Evolutionary conservation across 495 filamentous ascomycete species (phyloP).

Genomic region (Aspergillus incahuasiensis): DNA sequence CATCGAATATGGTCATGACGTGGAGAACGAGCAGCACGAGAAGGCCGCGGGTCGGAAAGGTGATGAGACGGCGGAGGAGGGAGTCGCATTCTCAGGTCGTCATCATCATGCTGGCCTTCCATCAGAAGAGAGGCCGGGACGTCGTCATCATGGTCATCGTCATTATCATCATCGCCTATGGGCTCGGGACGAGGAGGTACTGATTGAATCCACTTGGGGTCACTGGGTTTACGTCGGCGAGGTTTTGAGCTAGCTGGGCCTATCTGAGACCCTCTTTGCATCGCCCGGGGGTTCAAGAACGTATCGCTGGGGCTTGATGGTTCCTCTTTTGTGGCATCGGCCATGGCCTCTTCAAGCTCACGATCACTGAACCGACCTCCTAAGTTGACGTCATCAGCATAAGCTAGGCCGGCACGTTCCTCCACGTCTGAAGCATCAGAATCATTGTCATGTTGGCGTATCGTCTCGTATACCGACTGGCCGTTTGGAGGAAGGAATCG

Average conservation of each 20-base stretch:
- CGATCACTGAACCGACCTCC: constrained; percentile 63
- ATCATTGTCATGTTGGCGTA: constrained; percentile 56
- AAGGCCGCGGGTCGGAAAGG: constrained; percentile 22
- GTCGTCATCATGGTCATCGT: constrained; percentile 69
- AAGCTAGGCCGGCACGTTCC: constrained; percentile 58
- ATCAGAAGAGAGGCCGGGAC: constrained; percentile 86
- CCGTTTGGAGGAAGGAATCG: constrained; percentile 62
- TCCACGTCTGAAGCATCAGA: constrained; percentile 60
- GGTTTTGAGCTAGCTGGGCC: constrained; percentile 18
- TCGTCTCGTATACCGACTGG: constrained; percentile 67
- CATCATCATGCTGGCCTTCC: constrained; percentile 50
- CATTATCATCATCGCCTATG: constrained; percentile 85
- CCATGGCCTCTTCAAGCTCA: constrained; percentile 64
- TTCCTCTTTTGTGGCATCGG: constrained; percentile 58
- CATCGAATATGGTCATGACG: constrained; percentile 57
- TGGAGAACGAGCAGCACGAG: constrained; percentile 46
- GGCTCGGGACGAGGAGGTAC: constrained; percentile 38
- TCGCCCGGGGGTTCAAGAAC: constrained; percentile 23
- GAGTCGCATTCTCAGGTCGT: constrained; percentile 31
- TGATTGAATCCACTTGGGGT: constrained; percentile 32
- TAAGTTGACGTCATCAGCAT: constrained; percentile 68
- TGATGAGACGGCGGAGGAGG: constrained; percentile 34
- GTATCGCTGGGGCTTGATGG: constrained; percentile 54
- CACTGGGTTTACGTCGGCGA: constrained; percentile 28
- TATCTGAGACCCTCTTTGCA: constrained; percentile 13